Conservation (phyloP, 257 asterid species). For the Salvia rosmarinus region DNA sequence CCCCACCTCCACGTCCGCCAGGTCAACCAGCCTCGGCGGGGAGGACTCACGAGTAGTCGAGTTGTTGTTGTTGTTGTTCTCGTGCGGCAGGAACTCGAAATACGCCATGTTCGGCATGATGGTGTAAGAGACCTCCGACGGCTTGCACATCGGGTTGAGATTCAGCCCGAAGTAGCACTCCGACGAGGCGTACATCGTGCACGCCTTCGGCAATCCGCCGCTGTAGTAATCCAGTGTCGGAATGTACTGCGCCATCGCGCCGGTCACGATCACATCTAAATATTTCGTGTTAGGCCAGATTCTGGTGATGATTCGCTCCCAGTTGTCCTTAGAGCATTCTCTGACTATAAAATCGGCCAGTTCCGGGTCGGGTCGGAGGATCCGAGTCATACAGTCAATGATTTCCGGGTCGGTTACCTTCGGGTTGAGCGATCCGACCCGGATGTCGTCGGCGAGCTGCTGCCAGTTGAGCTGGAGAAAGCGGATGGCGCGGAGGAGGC, state of each 20-base stretch:
- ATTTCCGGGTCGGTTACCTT: conserved; percentile 57
- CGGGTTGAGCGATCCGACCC: conserved; percentile 62
- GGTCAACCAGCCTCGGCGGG: conserved; percentile 62
- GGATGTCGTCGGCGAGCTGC: conserved; percentile 62
- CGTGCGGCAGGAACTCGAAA: conserved; percentile 86
- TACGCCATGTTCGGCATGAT: conserved; percentile 99
- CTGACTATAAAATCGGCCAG: conserved; percentile 56
- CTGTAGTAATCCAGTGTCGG: conserved; percentile 91
- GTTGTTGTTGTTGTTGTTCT: conserved; percentile 33
- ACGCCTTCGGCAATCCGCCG: conserved; percentile 79
- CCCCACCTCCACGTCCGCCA: conserved; percentile 78
- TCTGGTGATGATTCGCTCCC: conserved; percentile 83
- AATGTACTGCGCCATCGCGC: conserved; percentile 97
- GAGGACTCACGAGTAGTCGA: too few relatives aligned
- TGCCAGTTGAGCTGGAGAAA: conserved; percentile 87
- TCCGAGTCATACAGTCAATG: conserved; percentile 50
- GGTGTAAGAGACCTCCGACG: conserved; percentile 83
- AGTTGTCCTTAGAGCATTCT: conserved; percentile 63
- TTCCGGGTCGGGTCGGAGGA: conserved; percentile 53
- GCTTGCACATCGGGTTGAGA: conserved; percentile 89
- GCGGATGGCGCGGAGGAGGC: conserved; percentile 96
- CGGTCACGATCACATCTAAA: conserved; percentile 90
- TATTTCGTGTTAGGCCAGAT: conserved; percentile 94
- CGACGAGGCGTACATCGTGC: conserved; percentile 97
- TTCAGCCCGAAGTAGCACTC: conserved; percentile 94